Conservation (phyloP, 176 grass and related monocot genomes). For the Phragmites australis region DNA sequence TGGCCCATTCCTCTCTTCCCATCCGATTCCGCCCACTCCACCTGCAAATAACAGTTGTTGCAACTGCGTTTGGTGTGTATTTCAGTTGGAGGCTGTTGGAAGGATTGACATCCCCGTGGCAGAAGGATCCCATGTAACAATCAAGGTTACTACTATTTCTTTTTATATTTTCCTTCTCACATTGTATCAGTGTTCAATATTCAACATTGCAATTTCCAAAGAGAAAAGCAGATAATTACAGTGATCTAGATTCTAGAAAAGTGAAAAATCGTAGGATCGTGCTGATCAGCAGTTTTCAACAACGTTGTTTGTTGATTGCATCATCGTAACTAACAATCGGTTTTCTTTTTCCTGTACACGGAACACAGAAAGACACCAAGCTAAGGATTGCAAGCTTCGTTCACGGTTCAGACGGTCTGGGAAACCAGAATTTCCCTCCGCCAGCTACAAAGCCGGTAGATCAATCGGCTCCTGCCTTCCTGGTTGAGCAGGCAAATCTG, state of each 20-base stretch:
- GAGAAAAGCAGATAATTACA: not conserved
- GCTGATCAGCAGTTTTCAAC: not conserved
- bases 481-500: conserved; percentile 75
- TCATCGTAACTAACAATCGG: not conserved
- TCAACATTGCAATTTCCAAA: not conserved
- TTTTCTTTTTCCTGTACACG: conserved; percentile 12
- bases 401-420: conserved; percentile 73
- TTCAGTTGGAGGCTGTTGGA: conserved; percentile 80
- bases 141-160: conserved; percentile 47
- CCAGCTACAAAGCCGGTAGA: conserved; percentile 51
- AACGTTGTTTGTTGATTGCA: not conserved
- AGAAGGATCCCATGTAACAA: conserved; percentile 83
- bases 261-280: not conserved
- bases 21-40: not conserved
- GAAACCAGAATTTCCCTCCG: conserved; percentile 81
- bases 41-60: too few relatives aligned
- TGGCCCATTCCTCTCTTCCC: not conserved
- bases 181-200: not conserved
- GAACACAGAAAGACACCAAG: conserved; percentile 76
- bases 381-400: conserved; percentile 83
- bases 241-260: too few relatives aligned
- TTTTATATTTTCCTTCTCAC: not conserved
- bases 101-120: conserved; percentile 81
- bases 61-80: not conserved
- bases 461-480: conserved; percentile 66